Evolutionary conservation across 306 rosid species (phyloP).

Genomic region (Sesbania bispinosa): DNA sequence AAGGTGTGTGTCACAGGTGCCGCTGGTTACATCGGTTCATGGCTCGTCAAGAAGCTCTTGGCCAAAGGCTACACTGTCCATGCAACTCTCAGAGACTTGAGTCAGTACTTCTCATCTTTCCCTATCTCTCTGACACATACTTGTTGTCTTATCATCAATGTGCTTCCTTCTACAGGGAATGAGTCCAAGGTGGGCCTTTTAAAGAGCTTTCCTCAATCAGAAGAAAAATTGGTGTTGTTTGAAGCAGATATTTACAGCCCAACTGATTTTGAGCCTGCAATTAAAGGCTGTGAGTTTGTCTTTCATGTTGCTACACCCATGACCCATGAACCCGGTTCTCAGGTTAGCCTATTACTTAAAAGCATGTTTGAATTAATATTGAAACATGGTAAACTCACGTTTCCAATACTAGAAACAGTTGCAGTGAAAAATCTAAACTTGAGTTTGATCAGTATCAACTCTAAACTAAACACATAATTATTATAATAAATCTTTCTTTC

Average conservation of each 20-base stretch:
- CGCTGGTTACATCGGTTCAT: conserved; percentile 40
- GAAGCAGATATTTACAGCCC: conserved; percentile 45
- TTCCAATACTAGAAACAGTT: no score
- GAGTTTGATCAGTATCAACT: no score
- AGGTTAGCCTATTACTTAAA: no score
- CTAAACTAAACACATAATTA: no score
- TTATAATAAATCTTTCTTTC: no score
- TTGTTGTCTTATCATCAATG: no score
- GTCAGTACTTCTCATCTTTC: conserved; percentile 39
- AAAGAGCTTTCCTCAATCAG: conserved; percentile 34
- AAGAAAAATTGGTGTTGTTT: conserved; percentile 34
- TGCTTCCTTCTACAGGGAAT: conserved; percentile 47
- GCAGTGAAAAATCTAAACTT: no score
- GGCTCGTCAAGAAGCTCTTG: conserved; percentile 36
- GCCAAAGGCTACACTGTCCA: conserved; percentile 44
- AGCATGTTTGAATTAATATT: no score
- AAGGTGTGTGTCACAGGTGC: conserved; percentile 53
- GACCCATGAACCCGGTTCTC: conserved; percentile 24
- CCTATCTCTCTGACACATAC: no score
- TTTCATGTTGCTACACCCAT: conserved; percentile 48
- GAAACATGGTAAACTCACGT: no score
- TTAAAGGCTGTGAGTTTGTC: conserved; percentile 47
- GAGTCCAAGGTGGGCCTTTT: conserved; percentile 34
- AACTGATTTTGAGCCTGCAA: conserved; percentile 26
- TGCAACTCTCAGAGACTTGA: conserved; percentile 50